phyloP scores from a whole-genome alignment of 2,329 filamentous ascomycete genomes.

The Fusarium verrucosum region DNA sequence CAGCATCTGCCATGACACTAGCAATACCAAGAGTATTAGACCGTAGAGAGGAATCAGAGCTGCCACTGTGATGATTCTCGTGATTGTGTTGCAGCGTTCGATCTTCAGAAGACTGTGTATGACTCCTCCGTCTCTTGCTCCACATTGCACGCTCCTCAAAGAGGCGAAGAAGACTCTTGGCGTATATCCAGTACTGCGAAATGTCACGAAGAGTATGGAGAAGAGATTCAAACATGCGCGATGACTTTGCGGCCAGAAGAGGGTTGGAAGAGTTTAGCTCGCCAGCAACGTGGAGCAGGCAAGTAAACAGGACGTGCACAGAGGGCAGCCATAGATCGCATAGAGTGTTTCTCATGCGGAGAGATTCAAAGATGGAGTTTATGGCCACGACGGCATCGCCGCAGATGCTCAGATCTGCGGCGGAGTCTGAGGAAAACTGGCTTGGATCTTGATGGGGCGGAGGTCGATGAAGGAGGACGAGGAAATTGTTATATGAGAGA shows the following conservation, averaged over 20 bases:
- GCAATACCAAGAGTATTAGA: conserved; percentile 18
- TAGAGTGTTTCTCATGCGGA: conserved; percentile 37
- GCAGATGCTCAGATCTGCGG: conserved; percentile 46
- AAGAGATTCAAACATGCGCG: conserved; percentile 44
- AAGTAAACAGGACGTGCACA: conserved; percentile 46
- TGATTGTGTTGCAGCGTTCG: conserved; percentile 1
- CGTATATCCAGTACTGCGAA: conserved; percentile 47
- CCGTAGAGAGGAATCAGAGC: conserved; percentile 33
- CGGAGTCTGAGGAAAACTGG: conserved; percentile 15
- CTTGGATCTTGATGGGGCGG: conserved; percentile 33
- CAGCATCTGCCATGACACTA: conserved; percentile 1
- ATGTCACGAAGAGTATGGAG: conserved; percentile 44
- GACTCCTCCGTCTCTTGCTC: conserved; percentile 13
- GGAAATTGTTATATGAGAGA: conserved; percentile 49
- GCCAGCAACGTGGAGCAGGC: conserved; percentile 43
- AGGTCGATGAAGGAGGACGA: conserved; percentile 49
- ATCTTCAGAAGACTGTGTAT: conserved; percentile 7
- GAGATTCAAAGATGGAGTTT: conserved; percentile 45
- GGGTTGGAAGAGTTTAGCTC: conserved; percentile 45
- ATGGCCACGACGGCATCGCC: conserved; percentile 44
- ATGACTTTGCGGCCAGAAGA: conserved; percentile 46
- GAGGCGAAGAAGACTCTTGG: conserved; percentile 44
- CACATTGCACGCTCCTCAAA: conserved; percentile 43
- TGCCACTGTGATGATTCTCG: background rate
- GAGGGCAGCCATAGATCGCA: conserved; percentile 44